Percentiles rank a stretch among this genome's conserved stretches.
These are phyloP conservation scores for Phytophthora ramorum DNA, from an alignment of 352 stramenopile species.

Conservation along the genomic window DNA sequence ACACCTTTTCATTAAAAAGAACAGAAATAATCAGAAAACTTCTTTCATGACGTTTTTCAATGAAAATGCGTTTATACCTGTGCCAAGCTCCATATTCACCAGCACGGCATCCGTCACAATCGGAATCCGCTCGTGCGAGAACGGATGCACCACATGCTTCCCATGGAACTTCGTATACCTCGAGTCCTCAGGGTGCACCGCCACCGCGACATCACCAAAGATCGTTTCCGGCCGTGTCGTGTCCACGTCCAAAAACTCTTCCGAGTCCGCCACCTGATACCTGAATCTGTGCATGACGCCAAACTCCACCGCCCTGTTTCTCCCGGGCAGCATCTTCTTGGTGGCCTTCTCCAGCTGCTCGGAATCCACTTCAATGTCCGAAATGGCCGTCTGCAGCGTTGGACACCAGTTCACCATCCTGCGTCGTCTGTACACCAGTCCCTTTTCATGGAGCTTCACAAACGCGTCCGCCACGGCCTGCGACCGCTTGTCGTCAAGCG, in stretches of 20 bases:
- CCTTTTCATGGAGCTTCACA: constrained; percentile 95
- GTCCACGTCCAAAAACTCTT: constrained; percentile 92
- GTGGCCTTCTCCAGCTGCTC: constrained; percentile 95
- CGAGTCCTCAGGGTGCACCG: constrained; percentile 96
- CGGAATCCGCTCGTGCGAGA: constrained; percentile 88
- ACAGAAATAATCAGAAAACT: background rate
- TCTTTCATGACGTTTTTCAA: background rate
- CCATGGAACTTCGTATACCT: constrained; percentile 96
- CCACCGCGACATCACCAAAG: constrained; percentile 98
- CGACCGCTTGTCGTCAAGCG: constrained; percentile 96
- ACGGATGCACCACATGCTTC: constrained; percentile 96
- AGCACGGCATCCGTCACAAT: constrained; percentile 96
- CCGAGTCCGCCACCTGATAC: constrained; percentile 71
- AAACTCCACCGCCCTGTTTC: constrained; percentile 76
- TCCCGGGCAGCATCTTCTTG: constrained; percentile 77
- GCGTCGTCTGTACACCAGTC: constrained; percentile 96
- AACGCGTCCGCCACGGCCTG: constrained; percentile 72
- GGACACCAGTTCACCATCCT: constrained; percentile 99
- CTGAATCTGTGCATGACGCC: constrained; percentile 85
- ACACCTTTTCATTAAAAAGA: constrained; percentile 49
- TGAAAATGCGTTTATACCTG: constrained; percentile 78
- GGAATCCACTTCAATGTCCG: constrained; percentile 98
- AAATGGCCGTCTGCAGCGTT: constrained; percentile 96
- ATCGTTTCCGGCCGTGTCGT: constrained; percentile 99
- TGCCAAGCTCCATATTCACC: constrained; percentile 99